Conservation (phyloP, 2,329 filamentous ascomycete genomes). For the Sporothrix humicola region DNA sequence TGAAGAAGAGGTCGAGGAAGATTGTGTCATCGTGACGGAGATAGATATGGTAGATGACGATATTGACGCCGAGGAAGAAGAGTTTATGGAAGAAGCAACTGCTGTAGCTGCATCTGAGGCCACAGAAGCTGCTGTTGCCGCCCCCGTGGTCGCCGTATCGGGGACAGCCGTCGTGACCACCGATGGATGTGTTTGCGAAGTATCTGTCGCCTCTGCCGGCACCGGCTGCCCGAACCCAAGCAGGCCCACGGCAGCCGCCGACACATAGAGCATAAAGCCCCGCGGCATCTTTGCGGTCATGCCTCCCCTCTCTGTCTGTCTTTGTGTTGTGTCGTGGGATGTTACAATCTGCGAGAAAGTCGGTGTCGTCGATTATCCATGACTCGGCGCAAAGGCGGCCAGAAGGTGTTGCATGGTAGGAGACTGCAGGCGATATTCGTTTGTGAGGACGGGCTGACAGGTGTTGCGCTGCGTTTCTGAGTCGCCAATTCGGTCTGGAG, state of each 20-base stretch:
- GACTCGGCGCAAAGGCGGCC: slow-evolving; percentile 22
- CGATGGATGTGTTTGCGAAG: background rate
- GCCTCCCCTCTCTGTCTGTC: background rate
- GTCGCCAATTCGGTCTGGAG: background rate
- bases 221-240: slow-evolving; percentile 36
- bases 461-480: background rate
- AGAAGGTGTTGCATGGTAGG: slow-evolving; percentile 28
- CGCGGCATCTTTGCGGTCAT: slow-evolving; percentile 33
- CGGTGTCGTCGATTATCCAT: slow-evolving; percentile 29
- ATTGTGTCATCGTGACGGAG: slow-evolving; percentile 28
- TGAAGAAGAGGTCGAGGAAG: background rate
- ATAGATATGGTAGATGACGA: slow-evolving; percentile 14
- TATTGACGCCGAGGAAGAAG: background rate
- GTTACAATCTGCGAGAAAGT: background rate
- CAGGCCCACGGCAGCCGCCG: slow-evolving; percentile 37
- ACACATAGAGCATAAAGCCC: slow-evolving; percentile 38
- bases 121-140: background rate
- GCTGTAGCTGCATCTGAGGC: background rate
- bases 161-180: slow-evolving; percentile 2
- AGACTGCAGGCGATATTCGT: background rate
- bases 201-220: slow-evolving; percentile 33
- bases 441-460: background rate
- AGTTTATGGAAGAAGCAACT: background rate
- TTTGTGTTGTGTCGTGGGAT: background rate
- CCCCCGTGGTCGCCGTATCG: background rate